These are phyloP conservation scores for Ophiostoma piceae DNA, from an alignment of 2,329 filamentous ascomycete genomes.

Conservation along the genomic window DNA sequence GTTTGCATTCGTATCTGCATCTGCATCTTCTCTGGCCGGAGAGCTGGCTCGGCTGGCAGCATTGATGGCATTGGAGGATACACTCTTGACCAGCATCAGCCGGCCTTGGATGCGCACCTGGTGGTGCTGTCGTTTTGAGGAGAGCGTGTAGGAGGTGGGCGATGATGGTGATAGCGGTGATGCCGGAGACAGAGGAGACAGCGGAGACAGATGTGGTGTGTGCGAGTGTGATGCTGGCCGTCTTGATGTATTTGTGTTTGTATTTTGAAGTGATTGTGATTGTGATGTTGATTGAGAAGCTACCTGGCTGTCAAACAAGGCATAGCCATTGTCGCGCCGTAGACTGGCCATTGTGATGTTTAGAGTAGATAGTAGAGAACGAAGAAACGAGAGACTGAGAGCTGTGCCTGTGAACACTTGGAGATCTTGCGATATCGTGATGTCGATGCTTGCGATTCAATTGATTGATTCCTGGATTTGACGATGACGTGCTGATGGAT, in stretches of 20 bases:
- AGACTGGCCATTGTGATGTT: not conserved
- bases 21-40: not conserved
- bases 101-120: slow-evolving; percentile 38
- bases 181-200: not conserved
- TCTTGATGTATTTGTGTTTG: not conserved
- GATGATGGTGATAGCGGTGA: not conserved
- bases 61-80: slow-evolving; percentile 31
- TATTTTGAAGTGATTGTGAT: not conserved
- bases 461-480: not conserved
- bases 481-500: not conserved
- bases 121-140: slow-evolving; percentile 30
- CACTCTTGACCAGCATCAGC: slow-evolving; percentile 36
- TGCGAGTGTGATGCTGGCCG: not conserved
- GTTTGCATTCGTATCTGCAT: not conserved
- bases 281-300: not conserved
- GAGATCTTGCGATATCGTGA: not conserved
- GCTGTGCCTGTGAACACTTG: not conserved
- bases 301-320: not conserved
- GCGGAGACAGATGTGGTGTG: not conserved
- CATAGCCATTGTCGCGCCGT: not conserved
- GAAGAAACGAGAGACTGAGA: too few species aligned
- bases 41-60: too few species aligned
- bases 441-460: too few species aligned
- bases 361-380: too few species aligned
- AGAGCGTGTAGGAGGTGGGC: not conserved